Evolutionary conservation across 768 basidiomycete species (phyloP).

Genomic region (Lactarius indigo): DNA sequence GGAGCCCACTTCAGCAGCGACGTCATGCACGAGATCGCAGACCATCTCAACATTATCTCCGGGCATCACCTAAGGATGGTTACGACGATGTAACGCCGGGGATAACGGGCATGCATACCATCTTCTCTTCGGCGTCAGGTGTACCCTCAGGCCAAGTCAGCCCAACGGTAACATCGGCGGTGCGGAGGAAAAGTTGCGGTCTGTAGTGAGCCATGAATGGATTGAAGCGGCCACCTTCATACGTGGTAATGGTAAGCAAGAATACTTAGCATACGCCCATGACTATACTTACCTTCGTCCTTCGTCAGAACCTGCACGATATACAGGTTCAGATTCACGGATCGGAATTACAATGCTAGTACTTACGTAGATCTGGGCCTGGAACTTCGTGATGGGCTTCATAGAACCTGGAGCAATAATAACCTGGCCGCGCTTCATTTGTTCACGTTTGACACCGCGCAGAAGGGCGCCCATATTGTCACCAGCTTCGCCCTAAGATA

Average conservation of each 20-base stretch:
- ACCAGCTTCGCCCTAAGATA: slow-evolving; percentile 81
- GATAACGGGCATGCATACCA: slow-evolving; percentile 46
- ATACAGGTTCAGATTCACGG: slow-evolving; percentile 5
- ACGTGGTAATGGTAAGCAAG: background rate
- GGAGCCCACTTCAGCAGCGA: slow-evolving; percentile 85
- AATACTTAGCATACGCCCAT: background rate
- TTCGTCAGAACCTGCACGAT: slow-evolving; percentile 72
- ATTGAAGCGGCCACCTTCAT: slow-evolving; percentile 69
- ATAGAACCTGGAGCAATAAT: slow-evolving; percentile 86
- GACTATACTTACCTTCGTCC: slow-evolving; percentile 57
- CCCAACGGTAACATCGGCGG: slow-evolving; percentile 85
- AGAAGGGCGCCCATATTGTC: slow-evolving; percentile 99
- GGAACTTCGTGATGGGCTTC: slow-evolving; percentile 93
- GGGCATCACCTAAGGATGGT: slow-evolving; percentile 73
- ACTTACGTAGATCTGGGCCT: slow-evolving; percentile 84
- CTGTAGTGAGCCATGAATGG: slow-evolving; percentile 94
- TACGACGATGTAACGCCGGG: slow-evolving; percentile 6
- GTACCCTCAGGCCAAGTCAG: slow-evolving; percentile 87
- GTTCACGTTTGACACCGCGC: slow-evolving; percentile 96
- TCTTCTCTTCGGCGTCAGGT: slow-evolving; percentile 76
- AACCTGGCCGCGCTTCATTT: slow-evolving; percentile 90
- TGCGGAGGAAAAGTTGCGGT: slow-evolving; percentile 94
- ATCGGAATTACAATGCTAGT: background rate
- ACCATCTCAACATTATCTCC: slow-evolving; percentile 97
- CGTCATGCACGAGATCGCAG: slow-evolving; percentile 76